A percentile compares a stretch with the other conserved stretches of the same genome.
Conservation (phyloP, 2,329 filamentous ascomycete genomes). For the Epichloe gansuensis region DNA sequence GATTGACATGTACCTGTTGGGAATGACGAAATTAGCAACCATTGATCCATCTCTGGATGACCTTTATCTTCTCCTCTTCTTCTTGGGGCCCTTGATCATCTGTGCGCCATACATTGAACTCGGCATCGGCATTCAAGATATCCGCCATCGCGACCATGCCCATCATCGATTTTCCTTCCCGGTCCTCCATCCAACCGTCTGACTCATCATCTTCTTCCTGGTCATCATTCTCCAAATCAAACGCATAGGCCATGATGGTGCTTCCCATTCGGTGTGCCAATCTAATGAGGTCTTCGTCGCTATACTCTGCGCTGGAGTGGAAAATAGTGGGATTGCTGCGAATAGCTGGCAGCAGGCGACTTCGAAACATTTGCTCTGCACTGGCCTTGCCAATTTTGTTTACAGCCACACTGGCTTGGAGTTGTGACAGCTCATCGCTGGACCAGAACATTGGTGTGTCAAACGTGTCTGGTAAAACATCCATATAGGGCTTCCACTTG, state of each 20-base stretch:
- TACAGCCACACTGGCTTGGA: conserved; percentile 67
- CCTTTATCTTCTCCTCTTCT: background rate
- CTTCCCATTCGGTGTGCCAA: conserved; percentile 73
- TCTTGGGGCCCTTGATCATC: background rate
- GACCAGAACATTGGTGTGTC: conserved; percentile 89
- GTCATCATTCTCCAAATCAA: conserved; percentile 57
- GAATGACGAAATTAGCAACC: background rate
- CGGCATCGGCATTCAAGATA: conserved; percentile 77
- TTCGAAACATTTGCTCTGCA: conserved; percentile 57
- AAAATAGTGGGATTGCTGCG: conserved; percentile 34
- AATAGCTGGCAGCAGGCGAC: conserved; percentile 39
- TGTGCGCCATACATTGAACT: conserved; percentile 56
- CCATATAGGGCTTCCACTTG: conserved; percentile 66
- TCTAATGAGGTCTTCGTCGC: conserved; percentile 33
- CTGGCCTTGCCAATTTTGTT: conserved; percentile 62
- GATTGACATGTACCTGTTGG: conserved; percentile 39
- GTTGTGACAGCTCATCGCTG: conserved; percentile 51
- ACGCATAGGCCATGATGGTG: conserved; percentile 86
- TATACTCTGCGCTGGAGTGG: conserved; percentile 18
- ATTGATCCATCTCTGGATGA: background rate
- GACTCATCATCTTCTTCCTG: conserved; percentile 46
- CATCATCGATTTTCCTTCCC: conserved; percentile 47
- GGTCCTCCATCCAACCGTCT: conserved; percentile 55
- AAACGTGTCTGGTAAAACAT: conserved; percentile 58
- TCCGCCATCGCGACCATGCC: conserved; percentile 89